These are phyloP conservation scores for Phytopythium chamaehyphon DNA, from an alignment of 352 stramenopile species.

Conservation along the genomic window DNA sequence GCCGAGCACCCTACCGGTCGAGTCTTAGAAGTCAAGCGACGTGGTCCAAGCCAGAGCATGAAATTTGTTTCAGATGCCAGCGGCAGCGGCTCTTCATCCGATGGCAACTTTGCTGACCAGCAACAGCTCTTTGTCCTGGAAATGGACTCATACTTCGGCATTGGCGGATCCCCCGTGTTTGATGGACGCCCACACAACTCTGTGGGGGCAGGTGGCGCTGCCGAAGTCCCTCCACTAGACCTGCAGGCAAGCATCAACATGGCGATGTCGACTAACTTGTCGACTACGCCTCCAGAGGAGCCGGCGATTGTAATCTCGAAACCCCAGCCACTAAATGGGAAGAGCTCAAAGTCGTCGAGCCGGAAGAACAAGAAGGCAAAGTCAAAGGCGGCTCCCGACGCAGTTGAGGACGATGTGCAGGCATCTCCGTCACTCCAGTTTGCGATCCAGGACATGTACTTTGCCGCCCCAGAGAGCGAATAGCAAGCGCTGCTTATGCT, in stretches of 20 bases:
- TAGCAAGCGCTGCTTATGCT: neutral
- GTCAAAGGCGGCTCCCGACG: conserved; percentile 30
- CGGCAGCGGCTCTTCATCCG: conserved; percentile 17
- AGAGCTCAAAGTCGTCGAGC: conserved; percentile 5
- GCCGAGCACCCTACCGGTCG: conserved; percentile 40
- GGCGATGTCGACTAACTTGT: conserved; percentile 66
- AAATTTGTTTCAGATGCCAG: conserved; percentile 21
- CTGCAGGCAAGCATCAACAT: conserved; percentile 69
- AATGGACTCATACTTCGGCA: conserved; percentile 85
- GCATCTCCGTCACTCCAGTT: conserved; percentile 50
- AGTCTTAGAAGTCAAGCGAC: conserved; percentile 72
- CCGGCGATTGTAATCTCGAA: neutral
- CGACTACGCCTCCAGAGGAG: conserved; percentile 27
- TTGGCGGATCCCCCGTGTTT: conserved; percentile 76
- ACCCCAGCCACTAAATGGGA: neutral
- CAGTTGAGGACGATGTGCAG: conserved; percentile 2
- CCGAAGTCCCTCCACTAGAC: conserved; percentile 54
- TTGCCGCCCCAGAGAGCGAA: conserved; percentile 40
- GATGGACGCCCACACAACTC: conserved; percentile 19
- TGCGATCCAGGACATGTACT: conserved; percentile 83
- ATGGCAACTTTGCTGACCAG: conserved; percentile 32
- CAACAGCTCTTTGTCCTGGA: conserved; percentile 82
- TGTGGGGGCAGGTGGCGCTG: neutral
- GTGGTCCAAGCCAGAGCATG: conserved; percentile 43
- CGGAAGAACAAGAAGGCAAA: conserved; percentile 26